Evolutionary conservation across 2,329 filamentous ascomycete species (phyloP).

Genomic region (Chaetomiaceae sp.): DNA sequence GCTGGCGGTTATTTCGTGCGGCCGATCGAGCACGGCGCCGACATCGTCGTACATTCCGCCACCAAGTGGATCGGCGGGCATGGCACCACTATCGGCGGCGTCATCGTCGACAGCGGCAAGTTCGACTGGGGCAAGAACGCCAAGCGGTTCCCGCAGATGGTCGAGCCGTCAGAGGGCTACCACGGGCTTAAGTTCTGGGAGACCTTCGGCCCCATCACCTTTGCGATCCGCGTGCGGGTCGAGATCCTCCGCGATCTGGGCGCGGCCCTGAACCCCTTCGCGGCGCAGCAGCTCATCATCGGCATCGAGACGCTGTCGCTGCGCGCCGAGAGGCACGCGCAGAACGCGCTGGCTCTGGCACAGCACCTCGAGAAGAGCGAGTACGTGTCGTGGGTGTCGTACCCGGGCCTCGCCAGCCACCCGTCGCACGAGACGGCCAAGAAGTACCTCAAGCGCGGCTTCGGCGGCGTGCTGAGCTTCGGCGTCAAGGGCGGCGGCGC

Average conservation of each 20-base stretch:
- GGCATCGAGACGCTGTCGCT: conserved; percentile 86
- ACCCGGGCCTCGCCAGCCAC: conserved; percentile 81
- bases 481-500: conserved; percentile 82
- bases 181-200: conserved; percentile 94
- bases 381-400: conserved; percentile 88
- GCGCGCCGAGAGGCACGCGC: conserved; percentile 77
- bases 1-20: conserved; percentile 83
- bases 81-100: conserved; percentile 82
- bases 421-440: conserved; percentile 72
- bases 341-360: conserved; percentile 75
- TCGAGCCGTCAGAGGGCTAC: conserved; percentile 81
- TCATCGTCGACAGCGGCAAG: conserved; percentile 81
- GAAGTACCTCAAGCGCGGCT: conserved; percentile 79
- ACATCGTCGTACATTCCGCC: conserved; percentile 90
- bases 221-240: conserved; percentile 78
- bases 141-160: conserved; percentile 84
- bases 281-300: conserved; percentile 82
- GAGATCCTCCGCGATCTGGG: conserved; percentile 88
- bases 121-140: conserved; percentile 89
- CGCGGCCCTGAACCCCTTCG: conserved; percentile 78
- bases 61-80: conserved; percentile 98
- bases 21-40: conserved; percentile 83
- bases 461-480: conserved; percentile 86
- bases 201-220: conserved; percentile 76
- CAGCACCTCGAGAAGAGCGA: conserved; percentile 76